These are phyloP conservation scores for Sporothrix brunneoviolacea DNA, from an alignment of 2,329 filamentous ascomycete genomes.

Conservation along the genomic window DNA sequence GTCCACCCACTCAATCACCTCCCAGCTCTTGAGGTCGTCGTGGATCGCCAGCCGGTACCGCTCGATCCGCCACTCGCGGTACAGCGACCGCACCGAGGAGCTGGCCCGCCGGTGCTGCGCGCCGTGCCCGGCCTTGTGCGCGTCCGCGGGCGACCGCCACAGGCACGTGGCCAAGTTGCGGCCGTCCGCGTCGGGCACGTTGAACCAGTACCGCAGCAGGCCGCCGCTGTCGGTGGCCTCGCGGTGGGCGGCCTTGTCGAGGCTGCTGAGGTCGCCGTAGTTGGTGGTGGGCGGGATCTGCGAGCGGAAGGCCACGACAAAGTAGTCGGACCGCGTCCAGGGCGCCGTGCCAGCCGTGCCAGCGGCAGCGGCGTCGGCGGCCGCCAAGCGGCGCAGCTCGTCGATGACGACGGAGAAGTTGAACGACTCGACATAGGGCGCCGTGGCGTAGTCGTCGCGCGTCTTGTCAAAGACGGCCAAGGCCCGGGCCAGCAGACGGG, in stretches of 20 bases:
- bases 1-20: conserved; percentile 50
- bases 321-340: conserved; percentile 64
- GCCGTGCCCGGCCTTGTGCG: conserved; percentile 51
- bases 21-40: conserved; percentile 59
- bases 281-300: conserved; percentile 61
- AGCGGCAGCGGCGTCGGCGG: conserved; percentile 29
- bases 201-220: conserved; percentile 89
- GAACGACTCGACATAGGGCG: conserved; percentile 65
- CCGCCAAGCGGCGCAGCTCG: conserved; percentile 47
- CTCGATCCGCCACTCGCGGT: conserved; percentile 63
- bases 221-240: conserved; percentile 76
- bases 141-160: conserved; percentile 56
- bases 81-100: conserved; percentile 56
- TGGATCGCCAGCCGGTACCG: conserved; percentile 62
- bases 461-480: conserved; percentile 57
- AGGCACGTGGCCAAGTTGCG: conserved; percentile 77
- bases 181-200: conserved; percentile 59
- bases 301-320: conserved; percentile 79
- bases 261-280: conserved; percentile 57
- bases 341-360: background rate
- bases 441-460: conserved; percentile 67
- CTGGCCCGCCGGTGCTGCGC: conserved; percentile 59
- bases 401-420: conserved; percentile 65
- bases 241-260: conserved; percentile 73
- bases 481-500: conserved; percentile 64